Evolutionary conservation across 2,329 filamentous ascomycete genomes (phyloP).

Genomic region (Alternaria longipes): DNA sequence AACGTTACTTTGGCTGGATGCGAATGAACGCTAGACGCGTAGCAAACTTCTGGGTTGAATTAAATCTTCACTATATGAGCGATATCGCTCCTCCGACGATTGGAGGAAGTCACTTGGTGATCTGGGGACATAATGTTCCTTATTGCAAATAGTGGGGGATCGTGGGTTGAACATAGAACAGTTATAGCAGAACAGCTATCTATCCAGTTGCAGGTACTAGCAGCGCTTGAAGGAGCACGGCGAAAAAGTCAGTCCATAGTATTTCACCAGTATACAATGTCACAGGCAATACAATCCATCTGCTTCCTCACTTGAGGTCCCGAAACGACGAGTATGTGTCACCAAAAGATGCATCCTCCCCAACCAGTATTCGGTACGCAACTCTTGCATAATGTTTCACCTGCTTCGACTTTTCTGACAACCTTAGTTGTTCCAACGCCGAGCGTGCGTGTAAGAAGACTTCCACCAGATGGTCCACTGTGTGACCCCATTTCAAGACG

Average conservation of each 20-base stretch:
- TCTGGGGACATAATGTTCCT: no score
- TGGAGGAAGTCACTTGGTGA: constrained; percentile 6
- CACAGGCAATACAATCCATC: neutral
- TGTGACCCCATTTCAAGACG: constrained; percentile 43
- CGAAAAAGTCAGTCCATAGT: no score
- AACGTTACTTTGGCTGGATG: constrained; percentile 20
- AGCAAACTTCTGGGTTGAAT: constrained; percentile 11
- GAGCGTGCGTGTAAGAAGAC: constrained; percentile 39
- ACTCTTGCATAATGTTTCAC: constrained; percentile 44
- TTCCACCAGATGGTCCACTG: constrained; percentile 34
- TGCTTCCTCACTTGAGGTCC: rapidly evolving
- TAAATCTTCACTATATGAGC: neutral
- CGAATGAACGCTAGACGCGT: constrained; percentile 7
- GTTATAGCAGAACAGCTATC: no score
- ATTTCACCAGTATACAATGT: neutral
- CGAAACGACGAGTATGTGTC: neutral
- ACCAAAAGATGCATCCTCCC: constrained; percentile 37
- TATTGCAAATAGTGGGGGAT: no score
- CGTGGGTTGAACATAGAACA: no score
- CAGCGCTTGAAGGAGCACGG: no score
- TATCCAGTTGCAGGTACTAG: no score
- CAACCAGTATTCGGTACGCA: constrained; percentile 46
- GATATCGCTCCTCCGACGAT: constrained; percentile 10
- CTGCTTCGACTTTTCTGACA: constrained; percentile 19
- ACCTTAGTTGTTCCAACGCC: constrained; percentile 35